phyloP scores from a whole-genome alignment of 2,329 filamentous ascomycete species.

The Paradendryphiella salina region DNA sequence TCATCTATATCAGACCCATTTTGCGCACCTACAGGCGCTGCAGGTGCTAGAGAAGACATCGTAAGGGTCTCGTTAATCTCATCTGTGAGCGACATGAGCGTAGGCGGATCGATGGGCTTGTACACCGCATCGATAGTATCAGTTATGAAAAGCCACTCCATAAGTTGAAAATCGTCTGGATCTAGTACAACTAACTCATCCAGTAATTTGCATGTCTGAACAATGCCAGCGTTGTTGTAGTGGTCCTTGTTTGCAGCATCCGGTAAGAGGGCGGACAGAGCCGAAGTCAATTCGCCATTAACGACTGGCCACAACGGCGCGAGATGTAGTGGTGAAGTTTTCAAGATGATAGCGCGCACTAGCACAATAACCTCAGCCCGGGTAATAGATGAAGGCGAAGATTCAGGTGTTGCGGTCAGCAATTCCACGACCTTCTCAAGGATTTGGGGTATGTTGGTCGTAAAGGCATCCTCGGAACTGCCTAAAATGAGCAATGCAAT shows the following conservation, averaged over 20 bases:
- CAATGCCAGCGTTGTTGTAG: slow-evolving; percentile 73
- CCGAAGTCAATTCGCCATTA: slow-evolving; percentile 80
- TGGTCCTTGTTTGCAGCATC: slow-evolving; percentile 70
- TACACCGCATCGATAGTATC: slow-evolving; percentile 97
- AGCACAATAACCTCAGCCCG: slow-evolving; percentile 90
- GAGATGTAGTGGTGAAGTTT: slow-evolving; percentile 76
- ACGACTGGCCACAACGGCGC: slow-evolving; percentile 88
- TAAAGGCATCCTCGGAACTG: slow-evolving; percentile 75
- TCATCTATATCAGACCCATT: slow-evolving; percentile 14
- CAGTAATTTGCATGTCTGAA: slow-evolving; percentile 93
- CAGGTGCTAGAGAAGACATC: slow-evolving; percentile 12
- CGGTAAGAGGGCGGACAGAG: slow-evolving; percentile 73
- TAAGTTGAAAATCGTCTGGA: slow-evolving; percentile 96
- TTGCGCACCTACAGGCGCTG: slow-evolving; percentile 2
- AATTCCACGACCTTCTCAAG: slow-evolving; percentile 87
- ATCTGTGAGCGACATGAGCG: slow-evolving; percentile 75
- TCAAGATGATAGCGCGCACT: slow-evolving; percentile 77
- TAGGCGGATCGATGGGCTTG: slow-evolving; percentile 66
- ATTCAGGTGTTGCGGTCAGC: slow-evolving; percentile 77
- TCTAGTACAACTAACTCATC: slow-evolving; percentile 84
- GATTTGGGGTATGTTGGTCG: slow-evolving; percentile 71
- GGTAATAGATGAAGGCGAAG: slow-evolving; percentile 88
- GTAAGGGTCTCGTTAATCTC: slow-evolving; percentile 76
- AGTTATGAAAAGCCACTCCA: slow-evolving; percentile 96
- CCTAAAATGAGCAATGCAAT: slow-evolving; percentile 80